Conservation (phyloP, 2,329 filamentous ascomycete genomes). For the Monilinia polystroma region DNA sequence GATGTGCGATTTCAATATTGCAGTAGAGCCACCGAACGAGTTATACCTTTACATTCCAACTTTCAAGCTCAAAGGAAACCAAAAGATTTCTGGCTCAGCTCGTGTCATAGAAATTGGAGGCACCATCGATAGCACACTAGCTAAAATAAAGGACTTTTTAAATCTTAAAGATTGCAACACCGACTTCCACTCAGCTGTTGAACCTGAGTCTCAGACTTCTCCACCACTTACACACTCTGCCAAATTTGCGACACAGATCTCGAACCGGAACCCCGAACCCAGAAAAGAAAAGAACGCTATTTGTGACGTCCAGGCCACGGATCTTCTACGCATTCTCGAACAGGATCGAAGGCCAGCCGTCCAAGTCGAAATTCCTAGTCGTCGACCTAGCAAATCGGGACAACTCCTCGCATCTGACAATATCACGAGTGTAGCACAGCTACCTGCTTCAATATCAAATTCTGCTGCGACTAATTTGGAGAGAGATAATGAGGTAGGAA, state of each 20-base stretch:
- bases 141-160: neutral
- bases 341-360: neutral
- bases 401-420: neutral
- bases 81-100: slow-evolving; percentile 3
- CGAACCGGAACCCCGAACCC: neutral
- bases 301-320: neutral
- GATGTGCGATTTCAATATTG: slow-evolving; percentile 9
- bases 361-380: slow-evolving; percentile 26
- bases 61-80: slow-evolving; percentile 2
- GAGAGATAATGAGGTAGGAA: neutral
- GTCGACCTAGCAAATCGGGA: neutral
- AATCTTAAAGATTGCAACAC: neutral
- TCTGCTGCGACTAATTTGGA: neutral
- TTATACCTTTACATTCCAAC: neutral
- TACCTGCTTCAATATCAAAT: neutral
- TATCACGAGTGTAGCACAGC: neutral
- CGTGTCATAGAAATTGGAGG: slow-evolving; percentile 4
- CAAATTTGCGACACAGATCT: slow-evolving; percentile 23
- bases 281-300: neutral
- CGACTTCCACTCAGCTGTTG: neutral
- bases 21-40: slow-evolving; percentile 6
- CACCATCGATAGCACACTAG: neutral
- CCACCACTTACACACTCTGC: neutral
- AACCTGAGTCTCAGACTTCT: neutral
- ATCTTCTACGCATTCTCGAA: neutral